Evolutionary conservation across 2,329 filamentous ascomycete genomes (phyloP), one percentile per base, ranked within the genome.

Genomic region (Xylariaceae sp.): DNA sequence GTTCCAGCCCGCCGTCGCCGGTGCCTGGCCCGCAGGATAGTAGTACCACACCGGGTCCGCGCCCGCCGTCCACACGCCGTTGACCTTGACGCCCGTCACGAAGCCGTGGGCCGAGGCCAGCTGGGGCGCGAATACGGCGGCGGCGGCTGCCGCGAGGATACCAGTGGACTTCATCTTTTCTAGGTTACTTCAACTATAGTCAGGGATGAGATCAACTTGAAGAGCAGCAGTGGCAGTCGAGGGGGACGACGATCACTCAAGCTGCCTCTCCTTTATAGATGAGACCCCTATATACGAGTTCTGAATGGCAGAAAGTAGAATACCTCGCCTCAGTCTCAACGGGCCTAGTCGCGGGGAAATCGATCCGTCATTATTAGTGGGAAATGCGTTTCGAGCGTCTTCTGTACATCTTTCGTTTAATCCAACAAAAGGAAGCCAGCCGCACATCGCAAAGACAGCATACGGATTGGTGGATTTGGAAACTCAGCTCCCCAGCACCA

Each of bases 31-130:
- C 12, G 38, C 19, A 9, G 46, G 30, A 33, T 48, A 50, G 31
- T 50, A 52, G 14, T 36, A 50, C 51, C 51, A 53, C 13, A 52
- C 45, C n/a, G 51, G 51, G 13, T 53, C 47, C 3, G 46, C 33
- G 4, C 51, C 51, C 4, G 47, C 47, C 12, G 46, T 50, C 49
- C 49, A 52, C 9, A 19, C 46, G 12, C 46, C 47, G 13, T 47
- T 50, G 5, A 52, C 49, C 14, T 44, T 47, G 3, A 51, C 51
- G 12, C 51, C 51, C 19, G 43, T 43, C n/a, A 52, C 51, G 31
- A 52, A 53, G 11, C 51, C 51, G 27, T 53, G 51, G 3, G 48
- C 50, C 21, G 21, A 24, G 21, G 11, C 21, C 11, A 24, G 21
- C 6, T 11, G 6, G 7, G 21, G 21, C n/a, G n/a, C n/a, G n/a